These are phyloP conservation scores for Barbarea vulgaris DNA, from an alignment of 345 rosid genomes.

Conservation along the genomic window DNA sequence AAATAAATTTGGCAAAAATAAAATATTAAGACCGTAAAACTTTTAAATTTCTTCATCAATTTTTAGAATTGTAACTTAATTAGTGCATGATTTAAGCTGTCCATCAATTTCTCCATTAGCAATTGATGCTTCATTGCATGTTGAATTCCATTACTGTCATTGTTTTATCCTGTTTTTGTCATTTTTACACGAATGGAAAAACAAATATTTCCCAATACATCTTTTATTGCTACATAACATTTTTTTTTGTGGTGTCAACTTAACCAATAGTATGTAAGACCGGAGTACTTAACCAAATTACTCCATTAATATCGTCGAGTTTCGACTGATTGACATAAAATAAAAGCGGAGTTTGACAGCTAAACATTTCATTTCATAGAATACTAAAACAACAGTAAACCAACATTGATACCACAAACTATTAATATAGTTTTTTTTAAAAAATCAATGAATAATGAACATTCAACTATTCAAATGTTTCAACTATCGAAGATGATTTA, in stretches of 20 bases:
- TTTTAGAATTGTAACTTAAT: no score
- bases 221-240: background rate
- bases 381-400: background rate
- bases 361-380: background rate
- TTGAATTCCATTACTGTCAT: background rate
- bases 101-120: background rate
- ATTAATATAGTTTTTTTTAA: background rate
- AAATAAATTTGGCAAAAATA: background rate
- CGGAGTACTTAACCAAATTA: background rate
- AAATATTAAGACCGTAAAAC: background rate
- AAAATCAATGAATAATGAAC: background rate
- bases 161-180: background rate
- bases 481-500: background rate
- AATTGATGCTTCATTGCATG: background rate
- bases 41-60: no score
- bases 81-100: background rate
- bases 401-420: background rate
- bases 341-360: background rate
- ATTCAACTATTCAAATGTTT: background rate
- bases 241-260: background rate
- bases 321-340: slow-evolving; percentile 1
- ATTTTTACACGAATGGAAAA: background rate
- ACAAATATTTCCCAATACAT: background rate
- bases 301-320: background rate
- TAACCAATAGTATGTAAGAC: background rate